phyloP scores from a whole-genome alignment of 257 asterid species.

The Solanum chaucha region DNA sequence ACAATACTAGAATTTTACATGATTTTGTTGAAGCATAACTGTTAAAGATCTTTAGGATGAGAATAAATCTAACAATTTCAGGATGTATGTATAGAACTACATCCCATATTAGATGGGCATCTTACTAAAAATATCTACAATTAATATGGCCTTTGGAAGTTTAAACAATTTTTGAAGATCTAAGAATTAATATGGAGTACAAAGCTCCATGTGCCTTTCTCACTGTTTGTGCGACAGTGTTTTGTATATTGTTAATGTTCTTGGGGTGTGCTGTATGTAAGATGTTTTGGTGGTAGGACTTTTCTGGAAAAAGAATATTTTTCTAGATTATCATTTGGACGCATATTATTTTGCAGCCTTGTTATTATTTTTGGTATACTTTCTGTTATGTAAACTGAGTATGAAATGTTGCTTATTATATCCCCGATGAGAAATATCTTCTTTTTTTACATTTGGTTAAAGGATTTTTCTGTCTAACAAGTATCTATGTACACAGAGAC shows the following conservation, averaged over 20 bases:
- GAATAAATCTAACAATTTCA: not conserved
- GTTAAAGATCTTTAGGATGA: not conserved
- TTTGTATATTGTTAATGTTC: not conserved
- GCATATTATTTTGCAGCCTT: not conserved
- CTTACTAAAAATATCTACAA: not conserved
- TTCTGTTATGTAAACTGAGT: not conserved
- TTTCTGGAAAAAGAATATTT: not conserved
- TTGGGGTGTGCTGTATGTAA: not conserved
- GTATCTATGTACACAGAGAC: constrained; percentile 43
- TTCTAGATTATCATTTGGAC: not conserved
- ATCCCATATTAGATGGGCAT: too few relatives aligned
- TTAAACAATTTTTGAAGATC: not conserved
- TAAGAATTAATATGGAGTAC: not conserved
- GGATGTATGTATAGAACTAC: not conserved
- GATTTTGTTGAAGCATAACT: not conserved
- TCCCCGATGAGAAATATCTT: not conserved
- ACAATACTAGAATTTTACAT: not conserved
- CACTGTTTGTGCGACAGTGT: not conserved
- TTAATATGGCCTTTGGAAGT: not conserved
- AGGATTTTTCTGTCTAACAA: not conserved
- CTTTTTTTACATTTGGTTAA: not conserved
- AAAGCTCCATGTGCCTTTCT: not conserved
- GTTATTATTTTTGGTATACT: not conserved
- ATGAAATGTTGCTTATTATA: not conserved
- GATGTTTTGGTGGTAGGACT: not conserved